These are phyloP conservation scores for Leucogyrophana mollusca DNA, from an alignment of 768 basidiomycete species.

Conservation along the genomic window DNA sequence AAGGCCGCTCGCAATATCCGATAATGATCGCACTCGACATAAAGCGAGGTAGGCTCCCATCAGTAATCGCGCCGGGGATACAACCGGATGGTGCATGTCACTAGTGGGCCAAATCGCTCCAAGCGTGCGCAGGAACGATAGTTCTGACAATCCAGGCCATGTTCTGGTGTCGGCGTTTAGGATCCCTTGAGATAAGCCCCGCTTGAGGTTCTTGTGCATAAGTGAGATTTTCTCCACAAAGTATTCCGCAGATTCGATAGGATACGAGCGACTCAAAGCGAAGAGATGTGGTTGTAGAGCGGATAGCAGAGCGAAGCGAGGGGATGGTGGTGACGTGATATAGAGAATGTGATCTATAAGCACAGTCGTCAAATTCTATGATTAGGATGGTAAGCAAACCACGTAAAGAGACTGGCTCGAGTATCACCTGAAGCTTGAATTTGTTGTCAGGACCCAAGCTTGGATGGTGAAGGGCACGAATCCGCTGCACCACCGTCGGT, in stretches of 20 bases:
- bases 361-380: conserved; percentile 68
- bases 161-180: conserved; percentile 65
- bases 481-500: conserved; percentile 82
- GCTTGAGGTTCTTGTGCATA: conserved; percentile 93
- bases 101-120: conserved; percentile 91
- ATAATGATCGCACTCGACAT: conserved; percentile 69
- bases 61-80: conserved; percentile 82
- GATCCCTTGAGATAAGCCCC: conserved; percentile 73
- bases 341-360: conserved; percentile 89
- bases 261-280: conserved; percentile 77
- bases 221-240: conserved; percentile 81
- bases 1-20: conserved; percentile 81
- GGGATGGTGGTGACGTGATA: conserved; percentile 60
- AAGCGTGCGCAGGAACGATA: conserved; percentile 76
- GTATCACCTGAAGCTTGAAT: conserved; percentile 83
- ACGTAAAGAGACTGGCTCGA: neutral
- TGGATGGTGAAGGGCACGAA: conserved; percentile 87
- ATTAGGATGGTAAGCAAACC: neutral
- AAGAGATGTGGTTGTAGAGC: conserved; percentile 76
- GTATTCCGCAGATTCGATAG: conserved; percentile 72
- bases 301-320: conserved; percentile 60
- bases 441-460: conserved; percentile 93
- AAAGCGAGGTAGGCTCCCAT: conserved; percentile 92
- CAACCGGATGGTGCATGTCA: conserved; percentile 88
- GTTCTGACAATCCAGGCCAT: conserved; percentile 85